phyloP scores from a whole-genome alignment of 768 basidiomycete species.

The Mycena polygramma region DNA sequence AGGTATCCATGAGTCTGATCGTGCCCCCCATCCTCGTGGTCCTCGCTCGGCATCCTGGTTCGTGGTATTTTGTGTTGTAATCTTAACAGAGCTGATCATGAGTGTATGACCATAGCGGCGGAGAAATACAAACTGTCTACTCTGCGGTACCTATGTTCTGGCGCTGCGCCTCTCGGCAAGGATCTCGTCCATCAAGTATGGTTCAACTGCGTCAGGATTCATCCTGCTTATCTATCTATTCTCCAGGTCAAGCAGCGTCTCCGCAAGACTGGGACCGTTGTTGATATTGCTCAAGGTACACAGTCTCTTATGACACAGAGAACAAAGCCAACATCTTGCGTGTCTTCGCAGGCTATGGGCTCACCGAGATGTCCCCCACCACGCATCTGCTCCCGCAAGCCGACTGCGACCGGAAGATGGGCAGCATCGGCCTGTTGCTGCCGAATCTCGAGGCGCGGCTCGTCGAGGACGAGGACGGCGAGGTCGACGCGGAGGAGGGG shows the following conservation, averaged over 20 bases:
- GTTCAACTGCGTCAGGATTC: too few species aligned
- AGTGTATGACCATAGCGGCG: constrained; percentile 48
- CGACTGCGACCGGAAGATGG: constrained; percentile 56
- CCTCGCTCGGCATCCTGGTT: constrained; percentile 66
- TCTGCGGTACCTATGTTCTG: constrained; percentile 64
- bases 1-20: constrained; percentile 58
- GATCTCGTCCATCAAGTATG: constrained; percentile 58
- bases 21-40: constrained; percentile 78
- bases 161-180: constrained; percentile 74
- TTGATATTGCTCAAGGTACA: constrained; percentile 41
- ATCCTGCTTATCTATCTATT: constrained; percentile 32
- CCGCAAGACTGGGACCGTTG: constrained; percentile 14
- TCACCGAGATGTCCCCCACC: constrained; percentile 75
- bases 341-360: constrained; percentile 59
- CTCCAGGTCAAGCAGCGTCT: constrained; percentile 19
- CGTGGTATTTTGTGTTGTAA: constrained; percentile 30
- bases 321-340: too few species aligned
- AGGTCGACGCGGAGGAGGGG: constrained; percentile 53
- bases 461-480: constrained; percentile 61
- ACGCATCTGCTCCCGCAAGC: constrained; percentile 57
- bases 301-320: not conserved
- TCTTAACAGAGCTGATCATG: not conserved
- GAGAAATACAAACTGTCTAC: constrained; percentile 65
- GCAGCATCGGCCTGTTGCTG: constrained; percentile 68
- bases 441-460: constrained; percentile 74